Evolutionary conservation across 495 filamentous ascomycete genomes (phyloP).

Genomic region (Penicillium atrosanguineum): DNA sequence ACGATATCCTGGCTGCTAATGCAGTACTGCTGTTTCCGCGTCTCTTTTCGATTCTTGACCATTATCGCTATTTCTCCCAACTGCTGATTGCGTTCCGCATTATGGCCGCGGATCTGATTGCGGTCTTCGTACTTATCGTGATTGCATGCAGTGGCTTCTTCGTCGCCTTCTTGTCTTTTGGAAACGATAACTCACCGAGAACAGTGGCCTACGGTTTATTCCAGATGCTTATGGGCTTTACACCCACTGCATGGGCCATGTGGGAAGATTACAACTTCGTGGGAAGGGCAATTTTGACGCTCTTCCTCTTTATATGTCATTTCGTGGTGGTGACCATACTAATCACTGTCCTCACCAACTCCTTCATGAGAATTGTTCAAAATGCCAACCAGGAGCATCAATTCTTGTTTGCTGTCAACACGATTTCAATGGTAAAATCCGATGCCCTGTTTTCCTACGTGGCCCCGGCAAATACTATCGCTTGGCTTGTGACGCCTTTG

Average conservation of each 20-base stretch:
- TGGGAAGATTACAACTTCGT: conserved; percentile 79
- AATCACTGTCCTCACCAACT: conserved; percentile 89
- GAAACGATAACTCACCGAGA: conserved; percentile 56
- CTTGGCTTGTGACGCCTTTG: conserved; percentile 79
- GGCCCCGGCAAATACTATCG: conserved; percentile 82
- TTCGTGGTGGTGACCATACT: conserved; percentile 92
- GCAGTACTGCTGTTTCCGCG: conserved; percentile 86
- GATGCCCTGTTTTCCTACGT: conserved; percentile 91
- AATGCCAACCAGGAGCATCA: conserved; percentile 93
- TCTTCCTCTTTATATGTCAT: conserved; percentile 91
- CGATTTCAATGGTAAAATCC: conserved; percentile 94
- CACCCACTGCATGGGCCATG: conserved; percentile 66
- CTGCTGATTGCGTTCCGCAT: conserved; percentile 88
- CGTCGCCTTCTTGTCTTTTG: conserved; percentile 83
- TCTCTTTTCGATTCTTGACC: conserved; percentile 86
- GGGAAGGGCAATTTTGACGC: conserved; percentile 67
- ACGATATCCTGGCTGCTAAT: conserved; percentile 85
- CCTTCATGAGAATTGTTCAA: conserved; percentile 88
- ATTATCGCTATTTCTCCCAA: conserved; percentile 93
- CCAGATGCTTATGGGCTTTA: conserved; percentile 89
- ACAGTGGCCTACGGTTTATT: conserved; percentile 84
- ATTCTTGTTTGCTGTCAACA: conserved; percentile 91
- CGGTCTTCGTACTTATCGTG: conserved; percentile 76
- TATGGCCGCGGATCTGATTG: conserved; percentile 85
- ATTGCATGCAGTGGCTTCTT: conserved; percentile 92